Percentiles rank a stretch among this genome's conserved stretches.
Evolutionary conservation across 805 yeast genomes (phyloP).

Genomic region (Zygosaccharomyces kombuchaensis): DNA sequence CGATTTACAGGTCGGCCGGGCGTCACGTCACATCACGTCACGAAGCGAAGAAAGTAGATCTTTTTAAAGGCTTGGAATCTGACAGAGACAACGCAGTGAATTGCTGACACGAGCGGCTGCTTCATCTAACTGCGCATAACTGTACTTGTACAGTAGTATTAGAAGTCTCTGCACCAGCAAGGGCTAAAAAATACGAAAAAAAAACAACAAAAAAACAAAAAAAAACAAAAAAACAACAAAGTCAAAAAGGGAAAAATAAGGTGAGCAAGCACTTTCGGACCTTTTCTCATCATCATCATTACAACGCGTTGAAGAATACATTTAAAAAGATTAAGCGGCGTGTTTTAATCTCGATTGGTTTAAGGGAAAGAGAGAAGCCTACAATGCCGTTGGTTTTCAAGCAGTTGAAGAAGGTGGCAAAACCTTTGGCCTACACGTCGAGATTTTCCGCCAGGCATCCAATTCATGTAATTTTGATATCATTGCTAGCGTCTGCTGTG

Average conservation of each 20-base stretch:
- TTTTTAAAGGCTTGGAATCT: too few species aligned
- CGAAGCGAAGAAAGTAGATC: too few species aligned
- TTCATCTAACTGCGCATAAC: neutral
- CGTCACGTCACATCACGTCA: too few species aligned
- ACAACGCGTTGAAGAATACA: neutral
- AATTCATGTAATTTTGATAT: constrained; percentile 74
- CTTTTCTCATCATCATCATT: neutral
- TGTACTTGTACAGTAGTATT: neutral
- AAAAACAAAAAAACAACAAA: neutral
- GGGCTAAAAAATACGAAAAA: neutral
- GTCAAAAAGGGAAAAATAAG: neutral
- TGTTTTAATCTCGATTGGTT: constrained; percentile 4
- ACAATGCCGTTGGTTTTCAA: constrained; percentile 29
- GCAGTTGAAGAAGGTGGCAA: constrained; percentile 34
- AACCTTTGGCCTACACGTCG: constrained; percentile 44
- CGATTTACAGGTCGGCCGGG: too few species aligned
- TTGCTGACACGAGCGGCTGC: neutral
- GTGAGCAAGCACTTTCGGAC: neutral
- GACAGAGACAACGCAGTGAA: too few species aligned
- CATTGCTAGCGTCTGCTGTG: constrained; percentile 70
- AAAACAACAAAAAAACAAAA: neutral
- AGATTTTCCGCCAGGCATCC: constrained; percentile 70
- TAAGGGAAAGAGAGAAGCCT: neutral
- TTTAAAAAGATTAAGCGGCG: neutral
- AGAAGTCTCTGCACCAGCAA: neutral